phyloP scores from a whole-genome alignment of 2,329 filamentous ascomycete genomes.

The Cytospora leucostoma region DNA sequence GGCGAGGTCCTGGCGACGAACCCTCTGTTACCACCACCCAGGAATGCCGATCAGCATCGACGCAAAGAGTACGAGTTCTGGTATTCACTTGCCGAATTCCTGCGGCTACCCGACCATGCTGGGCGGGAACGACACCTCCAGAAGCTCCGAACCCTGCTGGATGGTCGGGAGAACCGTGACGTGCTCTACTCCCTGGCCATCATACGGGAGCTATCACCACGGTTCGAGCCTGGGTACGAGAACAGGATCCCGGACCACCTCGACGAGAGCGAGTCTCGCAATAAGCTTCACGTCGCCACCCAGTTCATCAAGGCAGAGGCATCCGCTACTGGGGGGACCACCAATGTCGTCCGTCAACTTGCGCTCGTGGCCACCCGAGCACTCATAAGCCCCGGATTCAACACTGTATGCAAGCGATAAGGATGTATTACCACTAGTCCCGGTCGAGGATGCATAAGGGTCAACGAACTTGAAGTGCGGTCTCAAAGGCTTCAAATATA shows the following conservation, averaged over 20 bases:
- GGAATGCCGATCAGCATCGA: constrained; percentile 54
- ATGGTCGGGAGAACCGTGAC: constrained; percentile 83
- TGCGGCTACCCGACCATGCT: constrained; percentile 61
- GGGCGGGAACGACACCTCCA: constrained; percentile 66
- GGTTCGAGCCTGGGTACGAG: constrained; percentile 60
- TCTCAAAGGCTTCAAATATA: neutral
- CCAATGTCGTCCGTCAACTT: constrained; percentile 70
- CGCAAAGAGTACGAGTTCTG: constrained; percentile 77
- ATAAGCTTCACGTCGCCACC: constrained; percentile 67
- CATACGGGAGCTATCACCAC: constrained; percentile 71
- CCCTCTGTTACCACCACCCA: constrained; percentile 53
- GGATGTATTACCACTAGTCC: neutral
- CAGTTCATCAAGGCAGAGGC: constrained; percentile 69
- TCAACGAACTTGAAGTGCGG: neutral
- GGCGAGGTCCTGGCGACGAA: constrained; percentile 66
- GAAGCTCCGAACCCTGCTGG: constrained; percentile 69
- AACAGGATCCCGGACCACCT: constrained; percentile 59
- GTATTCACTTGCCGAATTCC: constrained; percentile 73
- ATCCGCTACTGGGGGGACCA: constrained; percentile 66
- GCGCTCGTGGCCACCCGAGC: constrained; percentile 66
- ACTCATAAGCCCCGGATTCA: constrained; percentile 56
- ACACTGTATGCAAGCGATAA: constrained; percentile 43
- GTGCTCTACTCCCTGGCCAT: constrained; percentile 88
- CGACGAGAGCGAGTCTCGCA: constrained; percentile 67
- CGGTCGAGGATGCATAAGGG: neutral